These are phyloP conservation scores for Graphilbum sp. DNA, from an alignment of 2,329 filamentous ascomycete genomes.

Conservation along the genomic window DNA sequence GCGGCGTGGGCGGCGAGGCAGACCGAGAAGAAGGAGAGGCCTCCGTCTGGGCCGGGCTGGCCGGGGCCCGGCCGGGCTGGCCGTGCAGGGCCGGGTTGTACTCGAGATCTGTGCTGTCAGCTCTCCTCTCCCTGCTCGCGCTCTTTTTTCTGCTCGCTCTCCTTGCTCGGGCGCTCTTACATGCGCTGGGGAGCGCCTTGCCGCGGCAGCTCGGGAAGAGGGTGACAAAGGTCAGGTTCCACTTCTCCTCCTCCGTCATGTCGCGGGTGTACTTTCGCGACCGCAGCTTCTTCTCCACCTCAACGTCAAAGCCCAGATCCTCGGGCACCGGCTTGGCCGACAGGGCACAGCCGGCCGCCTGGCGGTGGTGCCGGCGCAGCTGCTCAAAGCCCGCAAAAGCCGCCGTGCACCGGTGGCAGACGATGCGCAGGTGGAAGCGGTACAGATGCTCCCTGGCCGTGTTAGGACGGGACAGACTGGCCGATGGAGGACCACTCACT, in stretches of 20 bases:
- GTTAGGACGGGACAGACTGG: no score
- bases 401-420: conserved; percentile 19
- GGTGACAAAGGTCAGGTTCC: conserved; percentile 19
- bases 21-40: no score
- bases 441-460: conserved; percentile 20
- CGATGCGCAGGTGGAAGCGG: conserved; percentile 17
- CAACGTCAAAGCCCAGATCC: conserved; percentile 17
- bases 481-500: conserved; percentile 13
- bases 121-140: no score
- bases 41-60: no score
- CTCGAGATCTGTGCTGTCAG: not conserved
- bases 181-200: conserved; percentile 17
- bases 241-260: conserved; percentile 19
- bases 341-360: conserved; percentile 11
- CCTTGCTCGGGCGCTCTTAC: conserved; percentile 14
- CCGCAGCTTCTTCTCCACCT: conserved; percentile 18
- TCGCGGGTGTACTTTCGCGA: conserved; percentile 16
- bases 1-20: no score
- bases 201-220: conserved; percentile 17
- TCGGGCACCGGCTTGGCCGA: conserved; percentile 14
- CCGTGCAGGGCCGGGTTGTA: not conserved
- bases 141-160: not conserved
- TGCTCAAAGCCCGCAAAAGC: conserved; percentile 18
- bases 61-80: not conserved
- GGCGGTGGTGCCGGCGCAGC: conserved; percentile 17